Base-by-base conservation (phyloP, 768 basidiomycete species). In the Boletus tomentosulus region DNA sequence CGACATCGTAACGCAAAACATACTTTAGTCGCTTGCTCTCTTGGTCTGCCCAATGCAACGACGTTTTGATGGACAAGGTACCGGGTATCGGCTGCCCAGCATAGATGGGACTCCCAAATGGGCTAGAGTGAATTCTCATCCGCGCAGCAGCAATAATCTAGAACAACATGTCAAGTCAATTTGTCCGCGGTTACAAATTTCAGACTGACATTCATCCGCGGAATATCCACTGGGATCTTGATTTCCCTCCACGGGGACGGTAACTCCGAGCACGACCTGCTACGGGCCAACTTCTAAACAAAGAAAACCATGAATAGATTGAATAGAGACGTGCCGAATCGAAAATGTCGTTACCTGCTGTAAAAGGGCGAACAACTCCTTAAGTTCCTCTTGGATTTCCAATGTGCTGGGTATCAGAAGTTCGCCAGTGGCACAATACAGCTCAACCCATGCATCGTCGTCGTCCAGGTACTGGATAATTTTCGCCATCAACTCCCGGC, bases 51-150 rank as follows among this genome's bases (percentile, higher is more conserved):
- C 92, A 95, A 57, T 86, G 84, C 63, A 91, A 86, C 3, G 86
- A 85, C 0, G 87, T 89, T 34, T 74, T 74, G 27, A 98, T 81
- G 1, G 74, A 76, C 33, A 97, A 70, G 11, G 74, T 75, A 1
- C 85, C 84, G 16, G 81, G 74, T n/a, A 96, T 79, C 0, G 93
- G 89, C 61, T 95, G 90, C 0, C 95, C 95, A 24, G 94, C 92
- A 62, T 91, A 94, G 59, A 89, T 72, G 3, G 79, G 75, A 49
- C 62, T 69, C 54, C 73, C 57, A 48, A 78, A 77, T 4, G 79
- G 73, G 37, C 78, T 74, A 37, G 80, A 64, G 16, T 78, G 53
- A 27, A 86, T 66, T 45, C 67, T 71, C 44, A 90, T 73, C 38
- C 74, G 71, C 6, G 79, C 80, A 28, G 84, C 80, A 16, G 86